These are phyloP conservation scores for Corynascus novoguineensis DNA, from an alignment of 495 filamentous ascomycete species.

Conservation along the genomic window DNA sequence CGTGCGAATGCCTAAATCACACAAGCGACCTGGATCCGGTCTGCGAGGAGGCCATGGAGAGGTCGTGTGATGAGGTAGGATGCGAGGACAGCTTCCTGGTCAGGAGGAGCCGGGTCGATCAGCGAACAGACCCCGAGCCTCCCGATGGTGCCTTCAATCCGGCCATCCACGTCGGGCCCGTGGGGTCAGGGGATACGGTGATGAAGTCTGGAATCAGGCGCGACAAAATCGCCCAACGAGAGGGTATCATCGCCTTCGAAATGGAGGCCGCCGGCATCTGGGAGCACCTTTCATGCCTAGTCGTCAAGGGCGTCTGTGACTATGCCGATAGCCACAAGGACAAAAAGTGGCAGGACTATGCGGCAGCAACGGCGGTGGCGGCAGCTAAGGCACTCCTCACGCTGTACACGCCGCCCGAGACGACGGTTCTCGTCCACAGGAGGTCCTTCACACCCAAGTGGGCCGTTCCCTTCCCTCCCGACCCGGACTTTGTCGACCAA, in stretches of 20 bases:
- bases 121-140: background rate
- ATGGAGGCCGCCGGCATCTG: constrained; percentile 44
- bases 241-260: constrained; percentile 37
- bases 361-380: constrained; percentile 35
- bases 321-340: constrained; percentile 45
- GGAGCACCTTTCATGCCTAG: constrained; percentile 32
- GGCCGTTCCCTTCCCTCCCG: background rate
- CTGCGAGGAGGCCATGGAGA: constrained; percentile 8
- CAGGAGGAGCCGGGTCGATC: constrained; percentile 9
- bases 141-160: background rate
- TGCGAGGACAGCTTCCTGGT: constrained; percentile 20
- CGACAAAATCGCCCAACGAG: constrained; percentile 19
- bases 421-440: background rate
- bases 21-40: background rate
- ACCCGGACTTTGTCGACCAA: constrained; percentile 11
- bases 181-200: constrained; percentile 28
- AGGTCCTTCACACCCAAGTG: background rate
- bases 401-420: background rate
- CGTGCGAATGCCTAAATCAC: background rate
- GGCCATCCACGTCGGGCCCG: constrained; percentile 21
- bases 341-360: constrained; percentile 40
- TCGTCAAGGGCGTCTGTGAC: constrained; percentile 41
- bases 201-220: constrained; percentile 27
- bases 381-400: constrained; percentile 17
- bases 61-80: constrained; percentile 13